Evolutionary conservation across 2,329 filamentous ascomycete genomes (phyloP).

Genomic region (Aureobasidium melanogenum): DNA sequence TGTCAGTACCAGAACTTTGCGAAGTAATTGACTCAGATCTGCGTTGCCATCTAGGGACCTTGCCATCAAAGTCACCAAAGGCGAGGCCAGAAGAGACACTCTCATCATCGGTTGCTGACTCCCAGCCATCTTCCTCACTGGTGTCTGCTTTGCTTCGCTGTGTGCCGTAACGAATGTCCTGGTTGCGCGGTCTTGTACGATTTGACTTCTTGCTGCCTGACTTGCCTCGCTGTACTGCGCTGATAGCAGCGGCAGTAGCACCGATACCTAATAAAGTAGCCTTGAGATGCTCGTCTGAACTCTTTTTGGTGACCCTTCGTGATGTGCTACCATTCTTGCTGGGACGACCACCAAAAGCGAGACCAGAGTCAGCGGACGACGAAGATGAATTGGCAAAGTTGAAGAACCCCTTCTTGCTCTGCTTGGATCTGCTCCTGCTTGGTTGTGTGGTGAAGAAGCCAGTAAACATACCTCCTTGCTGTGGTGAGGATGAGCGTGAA

Average conservation of each 20-base stretch:
- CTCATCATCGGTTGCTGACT: constrained; percentile 47
- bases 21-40: constrained; percentile 47
- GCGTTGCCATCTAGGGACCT: constrained; percentile 28
- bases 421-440: constrained; percentile 16
- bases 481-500: constrained; percentile 14
- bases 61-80: constrained; percentile 44
- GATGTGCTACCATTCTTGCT: constrained; percentile 17
- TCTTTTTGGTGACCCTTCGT: constrained; percentile 13
- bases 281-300: constrained; percentile 38
- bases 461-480: constrained; percentile 20
- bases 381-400: constrained; percentile 38
- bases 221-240: constrained; percentile 30
- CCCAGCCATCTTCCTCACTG: constrained; percentile 49
- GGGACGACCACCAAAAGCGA: constrained; percentile 34
- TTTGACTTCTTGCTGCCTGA: constrained; percentile 23
- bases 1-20: constrained; percentile 44
- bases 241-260: constrained; percentile 40
- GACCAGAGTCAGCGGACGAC: constrained; percentile 38
- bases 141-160: constrained; percentile 11
- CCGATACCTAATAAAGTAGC: constrained; percentile 38
- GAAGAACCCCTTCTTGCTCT: constrained; percentile 36
- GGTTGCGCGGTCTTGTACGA: constrained; percentile 28
- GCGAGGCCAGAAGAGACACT: constrained; percentile 51
- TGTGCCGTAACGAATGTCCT: constrained; percentile 18
- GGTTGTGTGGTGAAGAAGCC: constrained; percentile 23